phyloP scores from a whole-genome alignment of 352 stramenopile species.

The Globisporangium heterothallicum region DNA sequence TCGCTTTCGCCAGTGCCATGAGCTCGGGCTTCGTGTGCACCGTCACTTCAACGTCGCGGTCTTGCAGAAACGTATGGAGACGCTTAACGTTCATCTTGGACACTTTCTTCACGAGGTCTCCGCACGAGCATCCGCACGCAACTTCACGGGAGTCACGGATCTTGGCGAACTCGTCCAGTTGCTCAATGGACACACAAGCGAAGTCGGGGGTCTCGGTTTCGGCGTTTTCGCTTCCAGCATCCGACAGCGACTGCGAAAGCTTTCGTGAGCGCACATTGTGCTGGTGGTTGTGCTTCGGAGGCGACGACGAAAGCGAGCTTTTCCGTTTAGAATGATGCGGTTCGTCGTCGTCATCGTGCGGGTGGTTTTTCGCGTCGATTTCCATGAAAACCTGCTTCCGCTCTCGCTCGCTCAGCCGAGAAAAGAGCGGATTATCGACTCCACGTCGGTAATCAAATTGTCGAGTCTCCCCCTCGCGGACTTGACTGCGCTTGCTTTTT shows the following conservation, averaged over 20 bases:
- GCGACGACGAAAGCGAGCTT: constrained; percentile 15
- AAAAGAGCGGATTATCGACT: constrained; percentile 72
- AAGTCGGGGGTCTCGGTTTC: constrained; percentile 41
- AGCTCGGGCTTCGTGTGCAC: constrained; percentile 61
- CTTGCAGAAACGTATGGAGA: constrained; percentile 58
- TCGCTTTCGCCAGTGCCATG: constrained; percentile 52
- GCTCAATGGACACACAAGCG: constrained; percentile 72
- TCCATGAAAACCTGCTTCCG: constrained; percentile 63
- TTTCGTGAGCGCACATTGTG: constrained; percentile 19
- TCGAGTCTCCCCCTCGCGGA: constrained; percentile 63
- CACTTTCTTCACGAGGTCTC: constrained; percentile 79
- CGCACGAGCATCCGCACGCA: constrained; percentile 73
- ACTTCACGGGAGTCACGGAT: constrained; percentile 79
- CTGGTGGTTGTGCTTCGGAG: constrained; percentile 13
- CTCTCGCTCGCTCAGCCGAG: constrained; percentile 58
- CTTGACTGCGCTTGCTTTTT: constrained; percentile 46
- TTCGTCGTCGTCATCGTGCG: constrained; percentile 18
- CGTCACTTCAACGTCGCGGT: constrained; percentile 39
- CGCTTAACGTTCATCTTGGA: constrained; percentile 84
- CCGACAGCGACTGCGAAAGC: constrained; percentile 4
- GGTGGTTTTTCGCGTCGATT: constrained; percentile 11
- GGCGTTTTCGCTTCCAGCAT: constrained; percentile 2
- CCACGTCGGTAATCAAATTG: constrained; percentile 81
- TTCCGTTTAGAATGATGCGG: constrained; percentile 5
- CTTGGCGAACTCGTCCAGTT: constrained; percentile 76